These are phyloP conservation scores for Axilococcus clingmanii DNA, from an alignment of 139 green algal species.

Conservation along the genomic window DNA sequence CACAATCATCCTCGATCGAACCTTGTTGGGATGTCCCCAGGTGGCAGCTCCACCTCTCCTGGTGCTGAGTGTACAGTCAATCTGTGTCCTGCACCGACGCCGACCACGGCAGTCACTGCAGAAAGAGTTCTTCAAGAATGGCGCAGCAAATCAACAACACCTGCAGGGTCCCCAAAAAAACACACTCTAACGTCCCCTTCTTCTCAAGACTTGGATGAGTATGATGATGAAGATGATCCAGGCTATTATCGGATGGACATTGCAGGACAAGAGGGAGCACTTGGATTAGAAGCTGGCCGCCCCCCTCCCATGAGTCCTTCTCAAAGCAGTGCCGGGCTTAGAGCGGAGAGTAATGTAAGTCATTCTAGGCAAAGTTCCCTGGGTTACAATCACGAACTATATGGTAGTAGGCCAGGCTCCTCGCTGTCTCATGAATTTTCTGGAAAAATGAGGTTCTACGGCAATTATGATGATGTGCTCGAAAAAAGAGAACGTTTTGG, in stretches of 20 bases:
- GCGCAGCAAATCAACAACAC: slow-evolving; percentile 26
- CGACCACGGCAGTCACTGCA: not conserved
- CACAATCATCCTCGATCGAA: not conserved
- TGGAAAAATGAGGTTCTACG: too few relatives aligned
- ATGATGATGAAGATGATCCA: slow-evolving; percentile 55
- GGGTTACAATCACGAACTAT: too few relatives aligned
- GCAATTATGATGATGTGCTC: too few relatives aligned
- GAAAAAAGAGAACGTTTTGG: too few relatives aligned
- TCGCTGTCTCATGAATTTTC: too few relatives aligned
- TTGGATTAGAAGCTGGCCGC: too few relatives aligned
- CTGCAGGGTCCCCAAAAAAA: slow-evolving; percentile 9
- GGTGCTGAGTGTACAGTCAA: too few relatives aligned
- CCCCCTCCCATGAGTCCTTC: too few relatives aligned
- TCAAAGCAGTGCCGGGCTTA: not conserved
- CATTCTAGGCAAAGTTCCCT: too few relatives aligned
- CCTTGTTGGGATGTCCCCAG: slow-evolving; percentile 17
- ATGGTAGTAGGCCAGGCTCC: too few relatives aligned
- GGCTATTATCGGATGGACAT: slow-evolving; percentile 47
- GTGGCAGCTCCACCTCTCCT: not conserved
- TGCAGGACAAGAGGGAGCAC: slow-evolving; percentile 17
- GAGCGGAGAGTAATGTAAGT: too few relatives aligned
- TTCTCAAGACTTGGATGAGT: slow-evolving; percentile 48
- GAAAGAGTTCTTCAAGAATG: slow-evolving; percentile 22
- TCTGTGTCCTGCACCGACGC: not conserved
- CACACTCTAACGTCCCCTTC: not conserved